Evolutionary conservation across 805 yeast genomes (phyloP), one percentile per base, ranked within the genome.

Genomic region (Starmerella bombicola): DNA sequence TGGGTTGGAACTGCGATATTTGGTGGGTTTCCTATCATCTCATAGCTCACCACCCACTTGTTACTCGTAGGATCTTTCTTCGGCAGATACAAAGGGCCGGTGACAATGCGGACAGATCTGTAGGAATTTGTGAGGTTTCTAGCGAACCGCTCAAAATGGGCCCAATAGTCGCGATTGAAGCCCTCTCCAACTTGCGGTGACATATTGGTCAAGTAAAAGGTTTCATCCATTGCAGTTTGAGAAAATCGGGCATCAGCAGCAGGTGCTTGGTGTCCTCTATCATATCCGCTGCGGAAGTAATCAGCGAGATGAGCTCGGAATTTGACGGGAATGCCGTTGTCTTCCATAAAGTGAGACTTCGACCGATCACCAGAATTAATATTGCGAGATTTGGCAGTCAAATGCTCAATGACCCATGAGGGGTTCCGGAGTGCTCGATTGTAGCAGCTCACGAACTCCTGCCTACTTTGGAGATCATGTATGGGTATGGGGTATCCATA

Each of bases 151-250:
- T 91, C 98, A 45, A 91, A 74, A 59, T 85, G 95, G 0, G 97
- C 93, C 98, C 98, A 91, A 59, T 91, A 80, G 58, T 91, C 97
- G 53, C 98, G 70, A 63, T 91, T 91, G 66, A 91, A 91, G 0
- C 98, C 98, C 4, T 80, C 93, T 3, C 98, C 98, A 3, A 91
- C 95, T 60, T 91, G 98, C 1, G 98, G 98, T 6, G 93, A 74
- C 70, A 91, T 88, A 61, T 91, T 91, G 5, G 94, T 78, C 52
- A 91, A 65, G 48, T 67, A 74, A 55, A 91, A 91, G 0, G 98
- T 91, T 59, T 88, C 94, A 61, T 91, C 79, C 97, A 91, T 88
- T 16, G 96, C 96, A 16, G 58, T 52, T 61, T 91, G 98, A 24
- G 76, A 74, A 63, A 75, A 91, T 57, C 83, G 85, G 20, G 97